These are phyloP conservation scores for Stentor coeruleus DNA, from an alignment of 73 alveolate species.

Conservation along the genomic window DNA sequence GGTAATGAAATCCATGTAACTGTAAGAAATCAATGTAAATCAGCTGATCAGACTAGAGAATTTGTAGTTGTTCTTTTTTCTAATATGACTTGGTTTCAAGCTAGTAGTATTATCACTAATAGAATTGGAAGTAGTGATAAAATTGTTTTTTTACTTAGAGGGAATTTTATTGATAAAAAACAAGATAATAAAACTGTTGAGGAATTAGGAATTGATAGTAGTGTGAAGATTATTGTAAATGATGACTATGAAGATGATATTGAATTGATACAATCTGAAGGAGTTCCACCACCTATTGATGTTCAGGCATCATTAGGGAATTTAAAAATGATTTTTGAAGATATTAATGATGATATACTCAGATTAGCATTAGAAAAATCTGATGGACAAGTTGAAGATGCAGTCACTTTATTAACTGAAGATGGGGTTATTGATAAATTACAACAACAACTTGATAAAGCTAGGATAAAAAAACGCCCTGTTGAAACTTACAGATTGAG, in stretches of 20 bases:
- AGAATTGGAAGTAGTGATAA: conserved; percentile 28
- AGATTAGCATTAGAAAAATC: conserved; percentile 14
- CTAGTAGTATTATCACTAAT: conserved; percentile 29
- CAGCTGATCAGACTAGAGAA: too few relatives aligned
- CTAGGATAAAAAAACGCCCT: background rate
- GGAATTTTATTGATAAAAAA: background rate
- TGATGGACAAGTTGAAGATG: background rate
- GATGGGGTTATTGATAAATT: background rate
- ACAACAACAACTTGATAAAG: background rate
- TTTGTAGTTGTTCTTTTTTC: too few relatives aligned
- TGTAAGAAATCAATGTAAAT: too few relatives aligned
- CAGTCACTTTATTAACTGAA: background rate
- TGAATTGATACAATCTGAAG: background rate
- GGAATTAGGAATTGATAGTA: background rate
- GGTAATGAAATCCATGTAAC: background rate
- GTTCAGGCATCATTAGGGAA: background rate
- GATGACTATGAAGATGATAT: background rate
- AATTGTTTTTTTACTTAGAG: background rate
- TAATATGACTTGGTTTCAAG: background rate
- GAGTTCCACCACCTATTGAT: background rate
- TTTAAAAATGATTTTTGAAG: background rate
- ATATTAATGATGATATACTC: background rate
- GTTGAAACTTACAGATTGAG: background rate
- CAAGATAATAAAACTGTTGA: background rate
- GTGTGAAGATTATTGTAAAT: background rate